phyloP scores from a whole-genome alignment of 23 red algal species.

The Porphyridium purpureum region DNA sequence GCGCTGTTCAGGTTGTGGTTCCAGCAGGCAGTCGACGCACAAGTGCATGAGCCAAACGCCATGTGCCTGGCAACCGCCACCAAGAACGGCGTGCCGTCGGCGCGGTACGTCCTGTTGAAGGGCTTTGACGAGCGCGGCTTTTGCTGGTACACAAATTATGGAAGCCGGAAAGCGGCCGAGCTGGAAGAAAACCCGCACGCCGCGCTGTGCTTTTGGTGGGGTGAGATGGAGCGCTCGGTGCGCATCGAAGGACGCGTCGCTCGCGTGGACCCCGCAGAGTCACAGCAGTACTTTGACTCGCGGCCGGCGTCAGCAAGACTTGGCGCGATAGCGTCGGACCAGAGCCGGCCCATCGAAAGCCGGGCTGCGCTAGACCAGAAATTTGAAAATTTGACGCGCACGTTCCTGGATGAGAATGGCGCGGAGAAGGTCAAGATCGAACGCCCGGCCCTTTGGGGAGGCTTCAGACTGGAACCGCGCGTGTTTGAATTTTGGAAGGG shows the following conservation, averaged over 20 bases:
- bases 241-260: slow-evolving; percentile 59
- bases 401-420: slow-evolving; percentile 9
- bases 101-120: slow-evolving; percentile 75
- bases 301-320: slow-evolving; percentile 38
- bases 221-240: slow-evolving; percentile 71
- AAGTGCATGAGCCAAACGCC: slow-evolving; percentile 77
- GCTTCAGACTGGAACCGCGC: slow-evolving; percentile 34
- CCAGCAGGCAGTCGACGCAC: slow-evolving; percentile 23
- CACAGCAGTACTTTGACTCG: slow-evolving; percentile 54
- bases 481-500: slow-evolving; percentile 96
- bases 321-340: slow-evolving; percentile 49
- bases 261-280: slow-evolving; percentile 22
- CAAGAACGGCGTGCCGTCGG: slow-evolving; percentile 22
- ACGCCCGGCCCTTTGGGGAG: slow-evolving; percentile 68
- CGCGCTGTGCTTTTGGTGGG: slow-evolving; percentile 89
- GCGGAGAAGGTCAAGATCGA: slow-evolving; percentile 10
- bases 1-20: slow-evolving; percentile 64
- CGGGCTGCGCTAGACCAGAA: slow-evolving; percentile 22
- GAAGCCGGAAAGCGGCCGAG: slow-evolving; percentile 46
- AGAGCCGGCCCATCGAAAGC: slow-evolving; percentile 19
- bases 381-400: too few relatives aligned
- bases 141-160: slow-evolving; percentile 94
- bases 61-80: slow-evolving; percentile 82
- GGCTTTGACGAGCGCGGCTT: slow-evolving; percentile 60
- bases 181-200: slow-evolving; percentile 49